These are phyloP conservation scores for Diaporthe sp. DNA, from an alignment of 2,329 filamentous ascomycete genomes.

Conservation along the genomic window DNA sequence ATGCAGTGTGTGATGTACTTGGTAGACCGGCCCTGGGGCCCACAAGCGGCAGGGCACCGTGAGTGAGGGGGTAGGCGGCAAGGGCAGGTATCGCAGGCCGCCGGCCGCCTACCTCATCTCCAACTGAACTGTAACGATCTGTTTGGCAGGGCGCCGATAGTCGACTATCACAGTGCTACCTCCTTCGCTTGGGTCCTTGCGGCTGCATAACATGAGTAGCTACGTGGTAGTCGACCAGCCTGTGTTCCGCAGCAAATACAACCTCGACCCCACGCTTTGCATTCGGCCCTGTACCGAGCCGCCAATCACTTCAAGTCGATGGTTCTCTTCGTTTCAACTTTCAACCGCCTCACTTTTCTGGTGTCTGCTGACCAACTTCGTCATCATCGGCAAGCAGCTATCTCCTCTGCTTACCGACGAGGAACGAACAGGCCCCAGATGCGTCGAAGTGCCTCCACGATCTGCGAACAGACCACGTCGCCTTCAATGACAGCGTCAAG, in stretches of 20 bases:
- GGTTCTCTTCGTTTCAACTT: background rate
- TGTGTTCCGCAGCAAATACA: slow-evolving; percentile 20
- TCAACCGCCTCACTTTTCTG: slow-evolving; percentile 39
- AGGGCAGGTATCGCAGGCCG: slow-evolving; percentile 16
- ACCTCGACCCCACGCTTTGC: slow-evolving; percentile 26
- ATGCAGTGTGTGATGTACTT: slow-evolving; percentile 3
- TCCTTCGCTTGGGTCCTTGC: slow-evolving; percentile 29
- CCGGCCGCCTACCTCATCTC: slow-evolving; percentile 26
- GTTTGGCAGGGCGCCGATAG: background rate
- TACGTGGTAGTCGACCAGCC: slow-evolving; percentile 26
- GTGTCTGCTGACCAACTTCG: slow-evolving; percentile 37
- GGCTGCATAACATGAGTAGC: slow-evolving; percentile 31
- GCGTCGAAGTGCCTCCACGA: slow-evolving; percentile 15
- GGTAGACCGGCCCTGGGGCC: slow-evolving; percentile 9
- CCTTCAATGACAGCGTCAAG: background rate
- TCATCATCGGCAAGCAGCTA: slow-evolving; percentile 31
- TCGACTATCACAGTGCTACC: slow-evolving; percentile 12
- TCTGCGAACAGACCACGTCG: slow-evolving; percentile 16
- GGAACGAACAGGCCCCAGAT: background rate
- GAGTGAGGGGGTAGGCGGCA: background rate
- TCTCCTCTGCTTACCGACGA: background rate
- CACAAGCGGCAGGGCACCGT: slow-evolving; percentile 12
- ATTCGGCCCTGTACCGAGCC: slow-evolving; percentile 33
- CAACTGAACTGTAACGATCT: slow-evolving; percentile 3
- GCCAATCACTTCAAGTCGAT: slow-evolving; percentile 10